Base-by-base conservation (phyloP, 2,329 filamentous ascomycete species). In the Macroventuria anomochaeta region DNA sequence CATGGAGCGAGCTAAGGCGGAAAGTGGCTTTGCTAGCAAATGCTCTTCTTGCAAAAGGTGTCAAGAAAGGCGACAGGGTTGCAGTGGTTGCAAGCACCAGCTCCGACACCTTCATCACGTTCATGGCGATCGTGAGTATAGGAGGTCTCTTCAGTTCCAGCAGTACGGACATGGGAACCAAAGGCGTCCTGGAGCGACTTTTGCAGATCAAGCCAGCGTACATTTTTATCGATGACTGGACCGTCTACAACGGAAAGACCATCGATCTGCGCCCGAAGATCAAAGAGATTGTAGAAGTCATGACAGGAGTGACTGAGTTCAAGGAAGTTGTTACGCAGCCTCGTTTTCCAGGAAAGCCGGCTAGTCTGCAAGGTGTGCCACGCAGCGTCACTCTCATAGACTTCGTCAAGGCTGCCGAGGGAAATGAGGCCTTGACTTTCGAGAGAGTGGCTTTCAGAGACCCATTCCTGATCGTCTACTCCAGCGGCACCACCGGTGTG, bases 141-240 rank as follows among this genome's bases (percentile, higher is more conserved):
- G 91, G 91, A 0, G 91, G 81, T 0, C 71, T 96, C 1, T 95
- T 95, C 70, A 89, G 85, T 61, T 89, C 85, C 40, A 88, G 84
- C 46, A 90, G 87, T 7, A 93, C 91, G 0, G 91, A 96, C 73
- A 95, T 95, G 87, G 91, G 91, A 0, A 86, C 88, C 12, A 86
- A 87, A 58, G 91, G 90, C 0, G 83, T 96, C 15, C 65, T 96
- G 62, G 89, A 95, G 73, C 80, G 91, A 28, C 79, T 90, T 21
- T 75, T 86, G 41, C 90, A 95, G 77, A 86, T 95, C 55, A 81
- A 87, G 61, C 91, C 91, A 3, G 87, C 85, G 73, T 90, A 85
- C 69, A 80, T 96, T n/a, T 95, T 96, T 69, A 86, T 93, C 67
- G 91, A 96, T 63, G 91, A 95, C 64, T 85, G 81, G 31, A 83